These are phyloP conservation scores for Pythium guiyangense DNA, from an alignment of 352 stramenopile species.

Conservation along the genomic window DNA sequence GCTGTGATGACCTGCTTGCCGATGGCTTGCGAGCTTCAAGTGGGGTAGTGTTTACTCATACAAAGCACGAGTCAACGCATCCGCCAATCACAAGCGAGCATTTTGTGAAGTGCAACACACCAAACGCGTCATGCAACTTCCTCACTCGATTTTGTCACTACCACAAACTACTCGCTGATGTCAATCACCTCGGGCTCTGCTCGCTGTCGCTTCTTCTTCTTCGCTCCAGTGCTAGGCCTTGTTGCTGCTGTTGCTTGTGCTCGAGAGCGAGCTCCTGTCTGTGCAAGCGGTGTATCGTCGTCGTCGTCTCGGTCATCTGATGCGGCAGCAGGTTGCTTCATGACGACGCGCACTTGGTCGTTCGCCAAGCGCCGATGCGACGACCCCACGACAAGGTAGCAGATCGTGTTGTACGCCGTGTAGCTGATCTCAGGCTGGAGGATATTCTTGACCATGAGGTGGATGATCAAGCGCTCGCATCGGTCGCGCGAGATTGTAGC, in stretches of 20 bases:
- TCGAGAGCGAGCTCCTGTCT: not conserved
- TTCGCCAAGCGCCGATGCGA: constrained; percentile 25
- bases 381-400: constrained; percentile 51
- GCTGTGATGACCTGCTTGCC: no score
- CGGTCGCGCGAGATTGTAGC: constrained; percentile 24
- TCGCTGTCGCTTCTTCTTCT: not conserved
- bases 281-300: constrained; percentile 2
- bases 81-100: not conserved
- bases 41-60: not conserved
- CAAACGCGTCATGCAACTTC: not conserved
- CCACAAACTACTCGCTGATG: constrained; percentile 19
- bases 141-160: not conserved
- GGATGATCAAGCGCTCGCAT: constrained; percentile 51
- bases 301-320: constrained; percentile 2
- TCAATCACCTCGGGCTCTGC: constrained; percentile 25
- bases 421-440: constrained; percentile 73
- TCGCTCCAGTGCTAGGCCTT: not conserved
- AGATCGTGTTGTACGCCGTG: constrained; percentile 72
- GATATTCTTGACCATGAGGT: constrained; percentile 37
- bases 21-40: not conserved
- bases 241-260: not conserved
- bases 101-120: not conserved
- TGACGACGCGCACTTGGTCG: constrained; percentile 12
- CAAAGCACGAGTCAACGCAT: not conserved
- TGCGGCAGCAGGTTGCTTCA: constrained; percentile 4